Evolutionary conservation across 2,329 filamentous ascomycete genomes (phyloP).

Genomic region (Aspergillus sp.): DNA sequence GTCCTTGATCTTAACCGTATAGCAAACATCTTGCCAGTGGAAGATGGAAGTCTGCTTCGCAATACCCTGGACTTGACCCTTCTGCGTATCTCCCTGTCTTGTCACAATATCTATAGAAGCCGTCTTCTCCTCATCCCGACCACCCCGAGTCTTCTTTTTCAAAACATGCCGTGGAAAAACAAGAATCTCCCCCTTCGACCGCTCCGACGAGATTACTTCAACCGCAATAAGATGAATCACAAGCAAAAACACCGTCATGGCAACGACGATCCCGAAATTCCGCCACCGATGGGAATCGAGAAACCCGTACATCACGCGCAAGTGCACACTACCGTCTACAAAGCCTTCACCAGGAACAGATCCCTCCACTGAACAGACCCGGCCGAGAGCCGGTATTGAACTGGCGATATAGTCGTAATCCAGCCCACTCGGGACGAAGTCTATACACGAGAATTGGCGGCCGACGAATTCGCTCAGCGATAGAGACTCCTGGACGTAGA

Average conservation of each 20-base stretch:
- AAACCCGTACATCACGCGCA: conserved; percentile 57
- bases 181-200: conserved; percentile 66
- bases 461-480: conserved; percentile 77
- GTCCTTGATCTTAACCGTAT: conserved; percentile 76
- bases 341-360: conserved; percentile 51
- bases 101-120: too few species aligned
- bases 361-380: conserved; percentile 58
- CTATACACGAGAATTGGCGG: conserved; percentile 55
- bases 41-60: conserved; percentile 71
- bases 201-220: conserved; percentile 46
- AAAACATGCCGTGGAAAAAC: conserved; percentile 53
- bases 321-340: conserved; percentile 61
- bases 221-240: conserved; percentile 51
- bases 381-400: conserved; percentile 22
- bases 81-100: too few species aligned
- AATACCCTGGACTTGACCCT: conserved; percentile 14
- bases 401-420: conserved; percentile 31
- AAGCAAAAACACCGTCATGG: conserved; percentile 60
- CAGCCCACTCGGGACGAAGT: conserved; percentile 41
- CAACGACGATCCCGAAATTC: conserved; percentile 68
- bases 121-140: too few species aligned
- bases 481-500: conserved; percentile 75
- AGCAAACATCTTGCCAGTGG: conserved; percentile 83
- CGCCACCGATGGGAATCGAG: conserved; percentile 60
- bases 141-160: too few species aligned